Evolutionary conservation across 495 filamentous ascomycete genomes (phyloP).

Genomic region (Penicillium paradoxum): DNA sequence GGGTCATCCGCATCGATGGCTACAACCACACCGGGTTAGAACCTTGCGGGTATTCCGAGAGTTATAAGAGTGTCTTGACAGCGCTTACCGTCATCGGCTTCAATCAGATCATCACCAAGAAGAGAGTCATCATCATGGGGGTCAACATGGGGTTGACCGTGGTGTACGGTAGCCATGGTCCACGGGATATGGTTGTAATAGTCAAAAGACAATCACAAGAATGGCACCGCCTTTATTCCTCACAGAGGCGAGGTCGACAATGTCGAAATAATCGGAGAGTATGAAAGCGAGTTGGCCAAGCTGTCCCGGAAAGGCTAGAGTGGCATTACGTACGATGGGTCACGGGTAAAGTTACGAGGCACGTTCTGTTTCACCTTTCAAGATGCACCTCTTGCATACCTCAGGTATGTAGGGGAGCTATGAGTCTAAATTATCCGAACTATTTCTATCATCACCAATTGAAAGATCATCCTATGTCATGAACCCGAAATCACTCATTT

Average conservation of each 20-base stretch:
- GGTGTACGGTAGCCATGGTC: slow-evolving; percentile 44
- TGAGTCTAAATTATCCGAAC: not conserved
- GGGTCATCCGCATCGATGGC: slow-evolving; percentile 94
- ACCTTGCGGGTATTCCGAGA: not conserved
- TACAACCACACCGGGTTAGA: slow-evolving; percentile 19
- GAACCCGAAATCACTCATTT: not conserved
- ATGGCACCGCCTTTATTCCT: not conserved
- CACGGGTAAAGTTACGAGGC: slow-evolving; percentile 9
- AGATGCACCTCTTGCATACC: not conserved
- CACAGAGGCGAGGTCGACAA: slow-evolving; percentile 1
- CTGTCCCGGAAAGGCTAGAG: slow-evolving; percentile 43
- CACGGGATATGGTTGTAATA: slow-evolving; percentile 8
- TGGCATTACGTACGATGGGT: slow-evolving; percentile 38
- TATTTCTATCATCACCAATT: not conserved
- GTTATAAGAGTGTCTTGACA: not conserved
- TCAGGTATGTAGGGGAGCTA: not conserved
- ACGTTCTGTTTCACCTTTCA: slow-evolving; percentile 24
- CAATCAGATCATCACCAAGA: slow-evolving; percentile 85
- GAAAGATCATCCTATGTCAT: not conserved
- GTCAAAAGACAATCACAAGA: slow-evolving; percentile 2
- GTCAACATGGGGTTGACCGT: slow-evolving; percentile 33
- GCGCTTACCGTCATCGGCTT: slow-evolving; percentile 88
- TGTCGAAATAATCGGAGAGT: slow-evolving; percentile 4
- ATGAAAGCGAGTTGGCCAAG: slow-evolving; percentile 21
- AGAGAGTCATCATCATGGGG: slow-evolving; percentile 55